Conservation (phyloP, 2,329 filamentous ascomycete species). For the Fusarium torulosum region DNA sequence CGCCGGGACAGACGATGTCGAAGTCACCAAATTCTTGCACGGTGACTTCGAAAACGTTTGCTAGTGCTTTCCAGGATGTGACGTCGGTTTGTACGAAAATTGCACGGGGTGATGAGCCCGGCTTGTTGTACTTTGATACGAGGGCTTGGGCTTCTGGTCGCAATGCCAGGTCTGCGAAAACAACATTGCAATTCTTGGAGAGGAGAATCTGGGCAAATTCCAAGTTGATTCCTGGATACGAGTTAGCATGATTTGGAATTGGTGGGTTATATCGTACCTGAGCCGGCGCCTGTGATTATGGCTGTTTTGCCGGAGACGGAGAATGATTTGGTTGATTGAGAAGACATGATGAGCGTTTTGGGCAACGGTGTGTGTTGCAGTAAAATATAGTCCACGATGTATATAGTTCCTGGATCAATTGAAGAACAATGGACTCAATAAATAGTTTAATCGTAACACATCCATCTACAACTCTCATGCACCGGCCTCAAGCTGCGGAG, state of each 20-base stretch:
- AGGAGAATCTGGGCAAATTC: slow-evolving; percentile 60
- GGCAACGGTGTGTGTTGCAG: accelerated
- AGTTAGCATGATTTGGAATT: neutral
- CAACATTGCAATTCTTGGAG: slow-evolving; percentile 57
- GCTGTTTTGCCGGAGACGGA: slow-evolving; percentile 41
- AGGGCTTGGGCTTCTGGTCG: slow-evolving; percentile 58
- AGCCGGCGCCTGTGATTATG: slow-evolving; percentile 40
- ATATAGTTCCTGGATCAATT: accelerated
- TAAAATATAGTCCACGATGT: no score
- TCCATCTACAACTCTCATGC: neutral
- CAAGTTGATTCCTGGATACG: slow-evolving; percentile 42
- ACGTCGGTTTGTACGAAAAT: slow-evolving; percentile 61
- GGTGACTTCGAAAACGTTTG: slow-evolving; percentile 52
- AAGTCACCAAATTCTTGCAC: slow-evolving; percentile 54
- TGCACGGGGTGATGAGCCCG: slow-evolving; percentile 47
- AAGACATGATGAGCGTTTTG: slow-evolving; percentile 7
- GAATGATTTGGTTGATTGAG: slow-evolving; percentile 18
- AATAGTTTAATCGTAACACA: neutral
- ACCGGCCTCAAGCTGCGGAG: neutral
- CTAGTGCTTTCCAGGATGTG: slow-evolving; percentile 56
- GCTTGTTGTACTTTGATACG: slow-evolving; percentile 40
- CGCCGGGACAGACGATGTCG: slow-evolving; percentile 61
- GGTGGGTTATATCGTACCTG: neutral
- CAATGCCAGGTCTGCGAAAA: slow-evolving; percentile 59
- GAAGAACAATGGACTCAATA: neutral